Evolutionary conservation across 768 basidiomycete species (phyloP), one percentile per base, ranked within the genome.

Genomic region (Suillus lakei): DNA sequence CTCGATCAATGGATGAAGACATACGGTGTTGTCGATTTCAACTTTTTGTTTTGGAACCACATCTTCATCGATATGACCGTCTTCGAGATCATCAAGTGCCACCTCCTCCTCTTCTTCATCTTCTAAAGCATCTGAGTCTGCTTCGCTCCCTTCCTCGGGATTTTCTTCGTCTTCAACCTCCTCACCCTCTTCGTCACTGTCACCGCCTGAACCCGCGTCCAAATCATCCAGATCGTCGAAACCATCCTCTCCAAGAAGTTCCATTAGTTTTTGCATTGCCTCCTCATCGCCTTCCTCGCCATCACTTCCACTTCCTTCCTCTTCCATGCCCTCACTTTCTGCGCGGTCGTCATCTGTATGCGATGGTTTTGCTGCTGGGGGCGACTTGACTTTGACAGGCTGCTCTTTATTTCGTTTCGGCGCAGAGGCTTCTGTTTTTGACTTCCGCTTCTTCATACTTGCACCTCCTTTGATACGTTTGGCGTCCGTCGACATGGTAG

Each of bases 41-140:
- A 94, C 78, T 81, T 95, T 96, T 82, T 91, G 90, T 65, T 82
- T 83, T n/a, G 91, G 93, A 34, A 95, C 84, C 1, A 82, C 86
- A 72, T 97, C 96, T 63, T 93, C 91, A 67, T 95, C 92, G 16
- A 94, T 82, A 5, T 80, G 76, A 15, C 72, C 80, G 21, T 83
- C 85, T 21, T 89, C 88, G 7, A 87, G 79, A 46, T 93, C 91
- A 68, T 95, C 93, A 12, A 95, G 77, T 1, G 85, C 82, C 36
- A 93, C 73, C 13, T 80, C 84, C 16, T 80, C 84, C 16, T 84
- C 80, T 16, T 81, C 82, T 3, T 74, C 81, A 3, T 74, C 73
- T 26, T 72, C 77, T 54, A 21, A 54, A 26, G 71, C 77, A 28
- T 76, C 75, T 6, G 70, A 74, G 1, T 69, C 72, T 2, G 53